Conservation (phyloP, 208 protist genomes). For the Leptomonas pyrrhocoris region DNA sequence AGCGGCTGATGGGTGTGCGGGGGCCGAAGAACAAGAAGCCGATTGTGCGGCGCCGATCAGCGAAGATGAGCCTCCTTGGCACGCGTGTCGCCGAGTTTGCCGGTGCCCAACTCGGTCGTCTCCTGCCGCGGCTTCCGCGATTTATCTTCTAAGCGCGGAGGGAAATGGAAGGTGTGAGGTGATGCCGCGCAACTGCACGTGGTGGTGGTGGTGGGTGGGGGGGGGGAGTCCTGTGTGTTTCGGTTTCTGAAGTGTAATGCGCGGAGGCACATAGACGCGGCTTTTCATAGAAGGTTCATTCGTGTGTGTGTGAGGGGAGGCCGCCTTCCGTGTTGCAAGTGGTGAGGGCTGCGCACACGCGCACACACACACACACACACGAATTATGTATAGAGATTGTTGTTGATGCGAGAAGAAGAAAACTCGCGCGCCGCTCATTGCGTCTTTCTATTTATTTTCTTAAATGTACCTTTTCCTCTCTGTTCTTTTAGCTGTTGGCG, state of each 20-base stretch:
- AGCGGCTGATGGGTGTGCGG: constrained; percentile 37
- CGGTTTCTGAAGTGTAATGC: background rate
- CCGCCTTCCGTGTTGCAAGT: no score
- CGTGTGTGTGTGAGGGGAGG: constrained; percentile 20
- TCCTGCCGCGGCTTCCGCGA: constrained; percentile 56
- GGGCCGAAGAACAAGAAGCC: constrained; percentile 31
- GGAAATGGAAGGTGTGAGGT: background rate
- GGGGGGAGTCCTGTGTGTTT: no score
- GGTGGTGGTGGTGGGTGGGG: background rate
- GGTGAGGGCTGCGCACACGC: no score
- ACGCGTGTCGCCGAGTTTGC: constrained; percentile 49
- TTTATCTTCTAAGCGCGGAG: constrained; percentile 44
- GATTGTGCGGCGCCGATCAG: constrained; percentile 18
- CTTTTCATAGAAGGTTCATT: background rate
- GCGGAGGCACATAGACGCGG: background rate
- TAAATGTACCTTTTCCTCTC: no score
- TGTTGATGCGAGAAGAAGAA: no score
- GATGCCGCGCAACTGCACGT: background rate
- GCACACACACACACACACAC: no score
- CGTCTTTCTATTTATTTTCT: constrained; percentile 5
- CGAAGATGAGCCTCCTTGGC: constrained; percentile 40
- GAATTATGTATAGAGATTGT: no score
- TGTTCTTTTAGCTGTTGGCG: no score
- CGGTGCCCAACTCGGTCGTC: constrained; percentile 43
- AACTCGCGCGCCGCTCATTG: no score